Percentiles rank a stretch among this genome's conserved stretches.
These are phyloP conservation scores for Chimonanthus salicifolius DNA, from an alignment of 164 flowering plant species.

Conservation along the genomic window DNA sequence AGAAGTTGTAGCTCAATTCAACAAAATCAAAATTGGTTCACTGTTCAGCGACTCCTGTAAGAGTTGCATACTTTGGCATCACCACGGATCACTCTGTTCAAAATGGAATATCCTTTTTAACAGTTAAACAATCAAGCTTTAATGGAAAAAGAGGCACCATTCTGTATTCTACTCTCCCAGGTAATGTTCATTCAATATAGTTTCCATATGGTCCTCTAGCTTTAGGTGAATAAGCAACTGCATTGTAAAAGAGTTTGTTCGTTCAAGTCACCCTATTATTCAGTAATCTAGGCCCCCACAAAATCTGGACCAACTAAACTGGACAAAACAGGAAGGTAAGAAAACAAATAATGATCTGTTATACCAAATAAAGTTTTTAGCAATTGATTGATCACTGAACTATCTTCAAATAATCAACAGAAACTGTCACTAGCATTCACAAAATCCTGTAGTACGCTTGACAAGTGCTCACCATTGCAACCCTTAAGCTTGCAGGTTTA, in stretches of 20 bases:
- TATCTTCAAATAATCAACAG: too few relatives aligned
- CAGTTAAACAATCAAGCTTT: not conserved
- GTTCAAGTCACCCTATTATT: too few relatives aligned
- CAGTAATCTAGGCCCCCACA: not conserved
- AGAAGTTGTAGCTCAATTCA: not conserved
- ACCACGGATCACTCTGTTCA: not conserved
- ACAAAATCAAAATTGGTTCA: not conserved
- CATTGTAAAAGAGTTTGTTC: too few relatives aligned
- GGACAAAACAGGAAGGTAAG: too few relatives aligned
- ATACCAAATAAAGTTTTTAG: too few relatives aligned
- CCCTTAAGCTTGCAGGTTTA: too few relatives aligned
- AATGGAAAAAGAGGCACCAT: not conserved
- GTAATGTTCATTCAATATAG: not conserved
- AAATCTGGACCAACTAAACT: too few relatives aligned
- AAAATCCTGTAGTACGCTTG: too few relatives aligned
- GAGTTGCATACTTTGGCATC: not conserved
- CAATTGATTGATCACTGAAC: too few relatives aligned
- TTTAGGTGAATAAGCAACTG: not conserved
- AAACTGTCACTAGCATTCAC: too few relatives aligned
- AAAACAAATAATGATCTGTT: too few relatives aligned
- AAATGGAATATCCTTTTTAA: not conserved
- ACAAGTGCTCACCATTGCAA: too few relatives aligned
- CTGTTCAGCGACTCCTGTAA: not conserved
- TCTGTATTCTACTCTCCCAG: not conserved
- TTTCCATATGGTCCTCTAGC: not conserved